Conservation (phyloP, 2,329 filamentous ascomycete species). For the Hymenoscyphus occultus region DNA sequence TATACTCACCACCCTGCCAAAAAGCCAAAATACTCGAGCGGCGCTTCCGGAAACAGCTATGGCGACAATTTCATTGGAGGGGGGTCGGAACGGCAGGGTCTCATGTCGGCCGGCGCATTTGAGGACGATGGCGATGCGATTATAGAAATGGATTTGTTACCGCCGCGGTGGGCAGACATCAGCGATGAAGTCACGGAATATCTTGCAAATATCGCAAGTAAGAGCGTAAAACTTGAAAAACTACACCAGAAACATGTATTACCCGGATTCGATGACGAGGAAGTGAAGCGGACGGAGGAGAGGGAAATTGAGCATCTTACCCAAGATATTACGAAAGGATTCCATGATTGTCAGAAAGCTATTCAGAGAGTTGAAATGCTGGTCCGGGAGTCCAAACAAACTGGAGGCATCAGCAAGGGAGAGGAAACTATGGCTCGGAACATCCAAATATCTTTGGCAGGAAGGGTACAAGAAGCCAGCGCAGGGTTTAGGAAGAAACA, state of each 20-base stretch:
- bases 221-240: conserved; percentile 82
- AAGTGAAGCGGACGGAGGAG: conserved; percentile 82
- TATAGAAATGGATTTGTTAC: conserved; percentile 97
- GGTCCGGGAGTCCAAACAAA: conserved; percentile 74
- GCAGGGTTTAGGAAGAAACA: conserved; percentile 95
- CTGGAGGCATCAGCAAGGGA: conserved; percentile 69
- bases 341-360: conserved; percentile 84
- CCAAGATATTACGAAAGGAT: conserved; percentile 81
- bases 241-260: conserved; percentile 96
- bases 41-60: conserved; percentile 51
- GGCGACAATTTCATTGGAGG: conserved; percentile 57
- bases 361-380: conserved; percentile 87
- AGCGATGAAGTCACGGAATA: conserved; percentile 89
- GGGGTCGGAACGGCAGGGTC: conserved; percentile 66
- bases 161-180: conserved; percentile 92
- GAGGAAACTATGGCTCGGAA: conserved; percentile 97
- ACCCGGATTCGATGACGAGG: conserved; percentile 94
- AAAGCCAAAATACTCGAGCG: conserved; percentile 63
- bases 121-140: conserved; percentile 87
- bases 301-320: conserved; percentile 86
- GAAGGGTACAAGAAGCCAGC: conserved; percentile 87
- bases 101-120: conserved; percentile 77
- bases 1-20: conserved; percentile 93
- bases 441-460: conserved; percentile 86
- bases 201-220: conserved; percentile 74